Evolutionary conservation across 768 basidiomycete species (phyloP).

Genomic region (Saitozyma podzolica): DNA sequence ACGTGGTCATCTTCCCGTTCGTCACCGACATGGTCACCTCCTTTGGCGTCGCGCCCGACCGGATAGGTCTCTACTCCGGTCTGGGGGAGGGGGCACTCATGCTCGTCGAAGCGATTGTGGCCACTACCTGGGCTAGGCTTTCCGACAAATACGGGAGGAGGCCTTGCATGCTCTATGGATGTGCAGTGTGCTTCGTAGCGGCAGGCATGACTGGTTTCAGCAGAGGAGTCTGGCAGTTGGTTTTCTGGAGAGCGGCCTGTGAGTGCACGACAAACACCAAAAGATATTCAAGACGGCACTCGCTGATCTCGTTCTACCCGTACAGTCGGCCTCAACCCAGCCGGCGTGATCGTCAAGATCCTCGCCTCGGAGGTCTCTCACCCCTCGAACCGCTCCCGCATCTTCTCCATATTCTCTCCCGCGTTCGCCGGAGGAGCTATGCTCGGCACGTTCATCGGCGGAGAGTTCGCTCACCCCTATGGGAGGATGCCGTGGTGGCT

Average conservation of each 20-base stretch:
- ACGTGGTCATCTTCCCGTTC: conserved; percentile 33
- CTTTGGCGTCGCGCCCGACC: conserved; percentile 26
- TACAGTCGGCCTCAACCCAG: conserved; percentile 35
- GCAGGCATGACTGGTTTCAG: conserved; percentile 30
- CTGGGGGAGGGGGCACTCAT: conserved; percentile 38
- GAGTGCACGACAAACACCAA: conserved; percentile 10
- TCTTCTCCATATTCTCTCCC: conserved; percentile 39
- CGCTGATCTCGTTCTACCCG: not conserved
- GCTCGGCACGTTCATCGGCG: conserved; percentile 36
- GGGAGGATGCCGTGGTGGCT: conserved; percentile 30
- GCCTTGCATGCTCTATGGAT: conserved; percentile 27
- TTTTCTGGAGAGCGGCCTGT: conserved; percentile 35
- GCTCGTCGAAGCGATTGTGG: conserved; percentile 32
- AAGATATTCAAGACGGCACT: no score
- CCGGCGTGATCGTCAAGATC: conserved; percentile 24
- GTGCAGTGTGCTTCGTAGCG: conserved; percentile 10
- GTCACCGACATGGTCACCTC: conserved; percentile 40
- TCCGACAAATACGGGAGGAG: conserved; percentile 36
- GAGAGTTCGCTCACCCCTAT: conserved; percentile 36
- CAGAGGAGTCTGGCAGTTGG: conserved; percentile 23
- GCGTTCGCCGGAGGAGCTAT: conserved; percentile 26
- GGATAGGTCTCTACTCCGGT: conserved; percentile 35
- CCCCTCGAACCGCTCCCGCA: conserved; percentile 27
- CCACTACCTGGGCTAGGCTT: conserved; percentile 34
- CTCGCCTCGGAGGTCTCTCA: conserved; percentile 26